These are phyloP conservation scores for Termitomyces sp. DNA, from an alignment of 1,284 basidiomycete species.

Conservation along the genomic window DNA sequence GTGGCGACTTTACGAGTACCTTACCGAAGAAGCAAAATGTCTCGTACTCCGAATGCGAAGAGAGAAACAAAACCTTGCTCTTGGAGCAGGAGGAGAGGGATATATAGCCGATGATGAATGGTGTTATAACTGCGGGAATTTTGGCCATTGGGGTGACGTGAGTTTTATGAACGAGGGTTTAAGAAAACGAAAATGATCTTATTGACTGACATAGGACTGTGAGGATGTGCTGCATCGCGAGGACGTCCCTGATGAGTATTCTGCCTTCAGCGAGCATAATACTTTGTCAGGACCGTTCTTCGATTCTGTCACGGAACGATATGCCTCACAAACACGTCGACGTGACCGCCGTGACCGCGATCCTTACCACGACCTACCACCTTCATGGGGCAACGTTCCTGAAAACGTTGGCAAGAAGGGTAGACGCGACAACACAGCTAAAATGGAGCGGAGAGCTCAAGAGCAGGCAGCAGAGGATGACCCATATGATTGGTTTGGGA, in stretches of 20 bases:
- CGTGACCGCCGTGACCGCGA: slow-evolving; percentile 39
- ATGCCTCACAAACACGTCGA: slow-evolving; percentile 20
- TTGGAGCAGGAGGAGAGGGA: slow-evolving; percentile 75
- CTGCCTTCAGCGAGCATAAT: slow-evolving; percentile 74
- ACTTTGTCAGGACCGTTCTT: slow-evolving; percentile 72
- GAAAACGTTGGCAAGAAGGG: slow-evolving; percentile 62
- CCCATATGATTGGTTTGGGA: slow-evolving; percentile 60
- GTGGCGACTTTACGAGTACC: slow-evolving; percentile 85
- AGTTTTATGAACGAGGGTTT: slow-evolving; percentile 20
- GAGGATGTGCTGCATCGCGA: slow-evolving; percentile 43
- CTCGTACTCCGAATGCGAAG: slow-evolving; percentile 46
- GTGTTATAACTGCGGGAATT: slow-evolving; percentile 86
- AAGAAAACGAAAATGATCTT: background rate
- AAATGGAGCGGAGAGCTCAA: slow-evolving; percentile 46
- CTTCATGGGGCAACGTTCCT: slow-evolving; percentile 37
- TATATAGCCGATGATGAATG: slow-evolving; percentile 69
- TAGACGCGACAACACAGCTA: slow-evolving; percentile 53
- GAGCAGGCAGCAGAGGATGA: slow-evolving; percentile 45
- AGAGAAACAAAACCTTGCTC: slow-evolving; percentile 39
- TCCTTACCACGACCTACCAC: slow-evolving; percentile 25
- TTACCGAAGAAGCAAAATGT: slow-evolving; percentile 50
- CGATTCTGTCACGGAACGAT: slow-evolving; percentile 31
- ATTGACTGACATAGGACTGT: slow-evolving; percentile 58
- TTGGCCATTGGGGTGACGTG: slow-evolving; percentile 86
- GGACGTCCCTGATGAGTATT: slow-evolving; percentile 53